A percentile compares a stretch with the other conserved stretches of the same genome.
Evolutionary conservation across 768 basidiomycete genomes (phyloP).

Genomic region (Kwoniella shandongensis): DNA sequence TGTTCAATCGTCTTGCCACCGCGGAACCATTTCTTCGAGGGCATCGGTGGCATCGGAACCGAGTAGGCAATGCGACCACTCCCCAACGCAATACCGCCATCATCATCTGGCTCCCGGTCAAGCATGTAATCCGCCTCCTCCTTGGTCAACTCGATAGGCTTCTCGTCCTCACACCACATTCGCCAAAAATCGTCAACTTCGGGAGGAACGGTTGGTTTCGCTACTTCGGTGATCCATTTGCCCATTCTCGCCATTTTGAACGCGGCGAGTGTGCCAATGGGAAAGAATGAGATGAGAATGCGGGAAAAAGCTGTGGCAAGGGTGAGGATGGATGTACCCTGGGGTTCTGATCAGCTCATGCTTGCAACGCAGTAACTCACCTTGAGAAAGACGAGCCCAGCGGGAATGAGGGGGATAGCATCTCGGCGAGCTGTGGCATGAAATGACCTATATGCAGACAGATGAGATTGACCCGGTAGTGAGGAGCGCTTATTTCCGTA

Average conservation of each 20-base stretch:
- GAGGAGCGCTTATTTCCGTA: no score
- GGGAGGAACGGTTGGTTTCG: constrained; percentile 22
- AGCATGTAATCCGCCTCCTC: constrained; percentile 24
- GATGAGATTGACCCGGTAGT: background rate
- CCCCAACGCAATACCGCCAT: constrained; percentile 13
- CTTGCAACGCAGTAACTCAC: constrained; percentile 23
- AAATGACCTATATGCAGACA: constrained; percentile 20
- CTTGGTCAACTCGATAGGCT: constrained; percentile 10
- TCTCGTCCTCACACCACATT: constrained; percentile 48
- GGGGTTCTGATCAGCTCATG: background rate
- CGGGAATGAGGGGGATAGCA: constrained; percentile 43
- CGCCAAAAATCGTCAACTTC: constrained; percentile 43
- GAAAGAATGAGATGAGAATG: constrained; percentile 47
- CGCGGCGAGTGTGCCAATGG: constrained; percentile 42
- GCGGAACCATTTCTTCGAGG: background rate
- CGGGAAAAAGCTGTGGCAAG: constrained; percentile 44
- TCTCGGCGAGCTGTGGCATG: constrained; percentile 33
- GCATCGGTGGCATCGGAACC: constrained; percentile 21
- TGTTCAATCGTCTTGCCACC: background rate
- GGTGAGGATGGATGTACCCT: constrained; percentile 43
- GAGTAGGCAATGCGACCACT: constrained; percentile 26
- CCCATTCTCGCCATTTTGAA: constrained; percentile 25
- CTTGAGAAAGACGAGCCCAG: constrained; percentile 36
- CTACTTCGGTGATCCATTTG: constrained; percentile 24
- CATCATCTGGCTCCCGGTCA: constrained; percentile 16